Conservation (phyloP, 768 basidiomycete genomes). For the Leucocoprinus birnbaumii region DNA sequence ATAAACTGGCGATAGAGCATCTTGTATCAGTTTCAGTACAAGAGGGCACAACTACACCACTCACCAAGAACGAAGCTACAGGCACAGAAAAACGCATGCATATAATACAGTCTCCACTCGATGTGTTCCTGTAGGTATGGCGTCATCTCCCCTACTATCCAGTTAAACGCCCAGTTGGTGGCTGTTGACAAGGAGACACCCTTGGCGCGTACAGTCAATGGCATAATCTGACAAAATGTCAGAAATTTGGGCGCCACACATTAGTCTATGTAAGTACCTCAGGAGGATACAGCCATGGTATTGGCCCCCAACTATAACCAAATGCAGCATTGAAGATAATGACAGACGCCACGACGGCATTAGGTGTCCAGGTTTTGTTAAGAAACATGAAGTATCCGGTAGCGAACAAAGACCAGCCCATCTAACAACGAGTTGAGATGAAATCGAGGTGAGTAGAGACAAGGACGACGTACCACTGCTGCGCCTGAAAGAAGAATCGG, state of each 20-base stretch:
- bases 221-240: conserved; percentile 65
- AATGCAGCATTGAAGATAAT: conserved; percentile 91
- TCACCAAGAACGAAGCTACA: conserved; percentile 74
- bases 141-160: conserved; percentile 79
- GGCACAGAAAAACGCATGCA: conserved; percentile 87
- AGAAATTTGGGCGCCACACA: not conserved
- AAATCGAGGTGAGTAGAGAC: not conserved
- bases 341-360: conserved; percentile 82
- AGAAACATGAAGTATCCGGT: conserved; percentile 91
- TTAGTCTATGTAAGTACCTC: conserved; percentile 40
- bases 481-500: conserved; percentile 81
- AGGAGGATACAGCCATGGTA: conserved; percentile 80
- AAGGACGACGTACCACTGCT: conserved; percentile 45
- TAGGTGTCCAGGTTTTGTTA: conserved; percentile 75
- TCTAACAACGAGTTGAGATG: conserved; percentile 35
- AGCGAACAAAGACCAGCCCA: conserved; percentile 70
- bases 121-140: conserved; percentile 84
- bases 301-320: conserved; percentile 83
- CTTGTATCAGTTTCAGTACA: not conserved
- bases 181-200: conserved; percentile 89
- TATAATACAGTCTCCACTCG: conserved; percentile 83
- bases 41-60: conserved; percentile 4
- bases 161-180: conserved; percentile 83
- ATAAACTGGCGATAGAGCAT: conserved; percentile 46
- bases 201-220: conserved; percentile 79